Base-by-base conservation (phyloP, 2,329 filamentous ascomycete species). In the Furcasterigmium sp. region DNA sequence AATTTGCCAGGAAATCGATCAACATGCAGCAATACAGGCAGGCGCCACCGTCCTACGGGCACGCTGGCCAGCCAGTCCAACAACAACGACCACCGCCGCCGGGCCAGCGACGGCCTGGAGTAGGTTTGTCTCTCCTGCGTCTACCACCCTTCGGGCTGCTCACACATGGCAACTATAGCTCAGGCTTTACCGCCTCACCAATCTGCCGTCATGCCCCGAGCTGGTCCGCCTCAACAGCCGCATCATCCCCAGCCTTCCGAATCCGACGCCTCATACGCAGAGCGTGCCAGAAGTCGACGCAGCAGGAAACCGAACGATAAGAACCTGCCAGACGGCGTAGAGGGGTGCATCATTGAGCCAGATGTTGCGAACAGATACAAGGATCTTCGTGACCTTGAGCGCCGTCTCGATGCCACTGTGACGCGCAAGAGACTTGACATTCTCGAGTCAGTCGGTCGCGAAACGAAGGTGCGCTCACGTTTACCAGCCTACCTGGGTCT, bases 351-450 rank as follows among this genome's bases (percentile, higher is more conserved):
- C 48, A 81, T 95, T 51, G 89, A 68, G 37, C 47, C 87, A 49
- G 87, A 95, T 61, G 84, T 85, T 30, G 48, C 46, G n/a, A 75
- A 84, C 59, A 78, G 88, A 53, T 98, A 98, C 69, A 84, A 82
- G 58, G 82, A 85, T 45, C 68, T 98, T 59, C 82, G 89, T 58
- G 90, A 95, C 52, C 73, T 94, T 46, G 93, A 98, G 74, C 83
- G 88, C 58, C 80, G 84, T 42, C 73, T 98, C 44, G 93, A 98
- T 69, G 87, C 91, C 32, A 87, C 88, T 15, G 94, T 96, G 76
- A 91, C 93, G 63, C 84, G 91, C 58, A 98, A 98, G 72, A 79
- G 91, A 48, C 70, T 98, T 48, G 93, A 98, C 60, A 84, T 96
- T 49, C 80, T 88, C 50, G 91, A 97, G 60, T 83, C 82, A 35